A percentile compares a stretch with the other conserved stretches of the same genome.
Conservation (phyloP, 192 early-diverging fungal genomes). For the Funneliformis geosporum region DNA sequence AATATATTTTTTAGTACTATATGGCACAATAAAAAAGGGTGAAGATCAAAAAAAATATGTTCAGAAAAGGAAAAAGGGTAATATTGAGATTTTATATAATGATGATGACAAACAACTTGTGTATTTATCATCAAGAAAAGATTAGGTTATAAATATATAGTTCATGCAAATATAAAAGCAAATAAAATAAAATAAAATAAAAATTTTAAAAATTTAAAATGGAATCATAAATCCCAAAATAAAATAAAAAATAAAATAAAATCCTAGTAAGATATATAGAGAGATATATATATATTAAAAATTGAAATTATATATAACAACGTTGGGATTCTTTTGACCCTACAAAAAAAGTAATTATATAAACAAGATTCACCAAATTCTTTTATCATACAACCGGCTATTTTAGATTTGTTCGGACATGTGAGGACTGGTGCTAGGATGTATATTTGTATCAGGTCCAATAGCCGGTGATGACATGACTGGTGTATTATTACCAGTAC, state of each 20-base stretch:
- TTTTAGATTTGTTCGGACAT: neutral
- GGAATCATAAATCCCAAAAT: neutral
- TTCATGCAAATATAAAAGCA: neutral
- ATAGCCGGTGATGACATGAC: conserved; percentile 6
- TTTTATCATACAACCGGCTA: neutral
- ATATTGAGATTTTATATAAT: conserved; percentile 10
- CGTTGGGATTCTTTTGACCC: neutral
- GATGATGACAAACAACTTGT: neutral
- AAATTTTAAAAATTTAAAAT: neutral
- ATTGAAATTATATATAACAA: conserved; percentile 17
- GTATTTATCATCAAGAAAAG: conserved; percentile 3
- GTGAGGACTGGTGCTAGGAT: neutral
- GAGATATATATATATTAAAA: neutral
- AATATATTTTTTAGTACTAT: neutral
- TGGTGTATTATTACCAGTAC: conserved; percentile 18
- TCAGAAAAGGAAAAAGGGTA: conserved; percentile 5
- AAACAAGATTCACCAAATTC: neutral
- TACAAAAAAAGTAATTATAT: neutral
- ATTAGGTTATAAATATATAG: neutral
- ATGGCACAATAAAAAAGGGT: conserved; percentile 6
- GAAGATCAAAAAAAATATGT: conserved; percentile 26
- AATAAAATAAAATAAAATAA: neutral
- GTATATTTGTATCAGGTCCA: neutral
- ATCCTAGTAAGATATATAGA: neutral
- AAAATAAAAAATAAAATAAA: neutral